Conservation (phyloP, 331 rosid species). For the Ulmus americana region DNA sequence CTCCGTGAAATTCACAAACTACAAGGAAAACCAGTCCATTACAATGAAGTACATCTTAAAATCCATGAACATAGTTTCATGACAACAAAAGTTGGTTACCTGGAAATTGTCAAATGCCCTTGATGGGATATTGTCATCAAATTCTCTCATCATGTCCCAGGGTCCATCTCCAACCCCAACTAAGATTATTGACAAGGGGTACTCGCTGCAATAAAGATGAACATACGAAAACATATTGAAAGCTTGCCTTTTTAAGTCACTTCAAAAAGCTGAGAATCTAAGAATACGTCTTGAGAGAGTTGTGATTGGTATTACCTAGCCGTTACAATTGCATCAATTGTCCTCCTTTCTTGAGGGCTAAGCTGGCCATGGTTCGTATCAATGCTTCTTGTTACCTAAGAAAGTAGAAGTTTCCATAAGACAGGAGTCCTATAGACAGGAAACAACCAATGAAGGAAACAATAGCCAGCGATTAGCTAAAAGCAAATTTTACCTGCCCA, state of each 20-base stretch:
- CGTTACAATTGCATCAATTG: constrained; percentile 74
- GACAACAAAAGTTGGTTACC: constrained; percentile 32
- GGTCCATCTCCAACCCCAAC: constrained; percentile 99
- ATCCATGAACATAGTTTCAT: constrained; percentile 5
- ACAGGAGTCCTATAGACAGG: constrained; percentile 1
- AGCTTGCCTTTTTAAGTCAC: background rate
- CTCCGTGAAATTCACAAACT: constrained; percentile 86
- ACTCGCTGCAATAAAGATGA: constrained; percentile 46
- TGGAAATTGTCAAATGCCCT: constrained; percentile 84
- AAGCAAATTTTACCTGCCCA: constrained; percentile 58
- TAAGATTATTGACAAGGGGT: constrained; percentile 76
- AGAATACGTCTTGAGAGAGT: constrained; percentile 2
- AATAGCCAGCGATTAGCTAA: background rate
- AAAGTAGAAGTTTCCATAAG: constrained; percentile 20
- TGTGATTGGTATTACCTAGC: constrained; percentile 54
- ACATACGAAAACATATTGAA: constrained; percentile 16
- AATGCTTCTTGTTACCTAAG: constrained; percentile 76
- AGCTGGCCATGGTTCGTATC: constrained; percentile 59
- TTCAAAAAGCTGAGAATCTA: background rate
- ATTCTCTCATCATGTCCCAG: constrained; percentile 88
- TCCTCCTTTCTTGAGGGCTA: constrained; percentile 70
- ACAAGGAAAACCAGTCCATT: constrained; percentile 5
- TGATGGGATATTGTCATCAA: constrained; percentile 82
- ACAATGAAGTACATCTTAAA: constrained; percentile 17
- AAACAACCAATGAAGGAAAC: constrained; percentile 5